Base-by-base conservation (phyloP, 768 basidiomycete genomes). In the Kondoa subrosea region DNA sequence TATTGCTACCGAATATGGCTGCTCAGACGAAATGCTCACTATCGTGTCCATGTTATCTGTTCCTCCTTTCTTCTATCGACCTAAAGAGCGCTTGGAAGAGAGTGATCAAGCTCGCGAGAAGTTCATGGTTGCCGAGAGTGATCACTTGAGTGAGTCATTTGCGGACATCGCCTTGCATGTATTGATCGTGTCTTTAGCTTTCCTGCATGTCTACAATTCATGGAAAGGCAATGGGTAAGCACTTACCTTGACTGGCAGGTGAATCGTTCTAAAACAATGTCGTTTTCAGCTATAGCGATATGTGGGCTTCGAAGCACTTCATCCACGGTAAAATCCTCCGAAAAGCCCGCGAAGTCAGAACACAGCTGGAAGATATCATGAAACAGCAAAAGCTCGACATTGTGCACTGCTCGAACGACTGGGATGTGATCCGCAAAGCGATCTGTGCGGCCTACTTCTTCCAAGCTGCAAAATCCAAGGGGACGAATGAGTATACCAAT, bases 41-140 rank as follows among this genome's bases (percentile, higher is more conserved):
- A 95, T 99, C 69, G 95, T 99, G 26, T 93, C 91, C 1, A 99
- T 99, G 95, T 81, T 99, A 34, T 93, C 91, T 4, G 95, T 99
- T 1, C 95, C 93, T 57, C 91, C 89, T 70, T 91, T 97, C 29
- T 97, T 96, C 78, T 97, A 97, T 76, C 83, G 95, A 60, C 95
- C 95, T 4, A 91, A 93, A 78, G 92, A 97, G 77, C 81, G 93
- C 69, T 86, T 92, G 83, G 95, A 99, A 74, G 95, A 99, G 79
- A 87, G 89, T 32, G 95, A 99, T 78, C 93, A 91, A 1, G 91
- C 92, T 14, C 80, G 95, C 72, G 93, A 97, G 78, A 97, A 97
- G 81, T 99, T 97, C 77, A 91, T 92, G 68, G 95, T 99, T 2
- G 90, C 92, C 0, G 95, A 99, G 79, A 93, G 91, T 75, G 95